These are phyloP conservation scores for Ajuga chamaepitys DNA, from an alignment of 257 asterid genomes.

Conservation along the genomic window DNA sequence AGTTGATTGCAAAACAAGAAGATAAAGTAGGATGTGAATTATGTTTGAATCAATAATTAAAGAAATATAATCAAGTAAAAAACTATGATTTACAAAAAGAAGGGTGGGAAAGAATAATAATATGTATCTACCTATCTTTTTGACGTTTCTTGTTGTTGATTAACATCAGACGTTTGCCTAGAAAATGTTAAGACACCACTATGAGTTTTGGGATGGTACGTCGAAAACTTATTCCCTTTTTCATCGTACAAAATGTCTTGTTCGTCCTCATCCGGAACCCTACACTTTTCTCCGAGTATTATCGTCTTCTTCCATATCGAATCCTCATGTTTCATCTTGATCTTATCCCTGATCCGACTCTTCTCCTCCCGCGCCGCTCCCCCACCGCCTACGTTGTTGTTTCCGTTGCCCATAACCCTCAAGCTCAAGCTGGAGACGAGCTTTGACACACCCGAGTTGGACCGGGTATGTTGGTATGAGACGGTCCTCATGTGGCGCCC, in stretches of 20 bases:
- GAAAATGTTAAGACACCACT: conserved; percentile 21
- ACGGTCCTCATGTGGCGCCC: conserved; percentile 20
- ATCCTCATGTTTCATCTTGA: conserved; percentile 47
- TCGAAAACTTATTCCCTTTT: conserved; percentile 45
- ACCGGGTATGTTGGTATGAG: conserved; percentile 30
- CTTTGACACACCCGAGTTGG: conserved; percentile 30
- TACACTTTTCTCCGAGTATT: conserved; percentile 81
- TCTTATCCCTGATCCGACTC: conserved; percentile 24
- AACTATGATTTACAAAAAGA: neutral
- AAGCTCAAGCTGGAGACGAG: conserved; percentile 46
- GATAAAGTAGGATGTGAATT: too few relatives aligned
- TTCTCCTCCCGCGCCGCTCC: conserved; percentile 10
- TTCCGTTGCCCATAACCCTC: conserved; percentile 24
- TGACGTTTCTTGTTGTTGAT: neutral
- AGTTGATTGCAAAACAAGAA: too few relatives aligned
- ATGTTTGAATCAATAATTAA: neutral
- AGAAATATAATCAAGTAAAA: too few relatives aligned
- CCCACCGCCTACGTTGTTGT: conserved; percentile 10
- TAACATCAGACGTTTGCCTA: conserved; percentile 14
- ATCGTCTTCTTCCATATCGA: conserved; percentile 86
- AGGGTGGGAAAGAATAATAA: neutral
- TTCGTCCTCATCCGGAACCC: conserved; percentile 56
- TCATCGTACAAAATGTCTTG: conserved; percentile 51
- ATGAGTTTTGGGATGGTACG: conserved; percentile 48
- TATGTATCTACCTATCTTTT: neutral